A percentile compares a stretch with the other conserved stretches of the same genome.
Evolutionary conservation across 305 asterid genomes (phyloP).

Genomic region (Fraxinus velutina): DNA sequence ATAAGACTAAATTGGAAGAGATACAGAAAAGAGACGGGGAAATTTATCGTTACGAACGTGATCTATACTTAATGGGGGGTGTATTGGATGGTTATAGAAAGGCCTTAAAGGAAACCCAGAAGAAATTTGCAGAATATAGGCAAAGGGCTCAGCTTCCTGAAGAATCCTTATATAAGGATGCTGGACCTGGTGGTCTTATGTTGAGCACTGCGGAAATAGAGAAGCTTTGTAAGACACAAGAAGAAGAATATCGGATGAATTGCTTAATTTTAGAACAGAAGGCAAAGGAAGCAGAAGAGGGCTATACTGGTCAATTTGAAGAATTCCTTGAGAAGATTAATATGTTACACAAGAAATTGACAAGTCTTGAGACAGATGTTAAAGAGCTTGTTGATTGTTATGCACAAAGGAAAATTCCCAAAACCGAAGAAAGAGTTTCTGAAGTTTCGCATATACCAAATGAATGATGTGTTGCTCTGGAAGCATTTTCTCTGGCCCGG

Average conservation of each 20-base stretch:
- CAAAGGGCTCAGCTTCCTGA: slow-evolving; percentile 51
- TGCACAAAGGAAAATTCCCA: not conserved
- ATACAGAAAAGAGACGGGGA: slow-evolving; percentile 47
- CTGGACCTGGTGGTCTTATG: slow-evolving; percentile 72
- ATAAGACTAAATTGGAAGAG: slow-evolving; percentile 55
- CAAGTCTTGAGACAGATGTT: slow-evolving; percentile 5
- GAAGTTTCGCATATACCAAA: slow-evolving; percentile 14
- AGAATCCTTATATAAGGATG: slow-evolving; percentile 63
- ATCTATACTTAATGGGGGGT: slow-evolving; percentile 51
- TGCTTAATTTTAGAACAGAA: slow-evolving; percentile 44
- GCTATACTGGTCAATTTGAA: slow-evolving; percentile 20
- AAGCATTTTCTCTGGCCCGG: not conserved
- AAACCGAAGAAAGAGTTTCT: slow-evolving; percentile 13
- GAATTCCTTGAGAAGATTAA: slow-evolving; percentile 30
- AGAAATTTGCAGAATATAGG: slow-evolving; percentile 59
- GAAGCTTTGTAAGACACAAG: slow-evolving; percentile 42
- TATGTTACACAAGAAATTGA: slow-evolving; percentile 30
- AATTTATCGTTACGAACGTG: slow-evolving; percentile 58
- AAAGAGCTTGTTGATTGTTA: not conserved
- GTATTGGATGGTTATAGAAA: slow-evolving; percentile 63
- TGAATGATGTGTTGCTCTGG: not conserved
- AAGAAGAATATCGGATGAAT: slow-evolving; percentile 55
- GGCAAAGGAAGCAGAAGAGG: slow-evolving; percentile 47
- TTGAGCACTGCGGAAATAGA: slow-evolving; percentile 58
- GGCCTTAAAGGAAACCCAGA: slow-evolving; percentile 55